These are phyloP conservation scores for Thalassia testudinum DNA, from an alignment of 116 monocot species.

Conservation along the genomic window DNA sequence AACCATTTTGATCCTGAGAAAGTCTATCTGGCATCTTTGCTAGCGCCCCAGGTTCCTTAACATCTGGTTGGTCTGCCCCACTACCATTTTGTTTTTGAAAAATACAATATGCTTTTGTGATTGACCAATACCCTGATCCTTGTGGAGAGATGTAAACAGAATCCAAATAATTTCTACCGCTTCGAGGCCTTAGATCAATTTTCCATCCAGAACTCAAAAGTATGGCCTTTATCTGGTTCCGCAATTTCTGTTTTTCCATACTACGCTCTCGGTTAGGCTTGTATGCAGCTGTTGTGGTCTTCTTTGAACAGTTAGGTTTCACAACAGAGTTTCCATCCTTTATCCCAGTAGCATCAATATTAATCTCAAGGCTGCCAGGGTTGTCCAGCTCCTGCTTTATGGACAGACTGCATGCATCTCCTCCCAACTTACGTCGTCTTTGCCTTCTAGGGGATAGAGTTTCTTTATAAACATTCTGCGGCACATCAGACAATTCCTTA, in stretches of 20 bases:
- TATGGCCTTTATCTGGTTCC: constrained; percentile 34
- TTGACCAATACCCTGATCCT: constrained; percentile 52
- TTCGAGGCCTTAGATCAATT: constrained; percentile 53
- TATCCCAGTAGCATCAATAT: not conserved
- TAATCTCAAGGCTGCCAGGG: not conserved
- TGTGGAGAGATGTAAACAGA: constrained; percentile 49
- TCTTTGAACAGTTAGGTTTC: not conserved
- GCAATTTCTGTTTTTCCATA: constrained; percentile 23
- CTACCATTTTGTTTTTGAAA: constrained; percentile 10
- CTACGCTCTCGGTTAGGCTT: constrained; percentile 1
- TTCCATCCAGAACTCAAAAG: constrained; percentile 60
- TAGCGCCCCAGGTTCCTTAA: not conserved
- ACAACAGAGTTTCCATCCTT: not conserved
- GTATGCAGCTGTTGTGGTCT: not conserved
- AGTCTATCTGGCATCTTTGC: not conserved
- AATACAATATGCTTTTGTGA: constrained; percentile 47
- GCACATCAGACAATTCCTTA: no score
- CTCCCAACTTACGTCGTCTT: no score
- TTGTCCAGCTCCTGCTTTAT: not conserved
- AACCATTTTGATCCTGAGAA: constrained; percentile 1
- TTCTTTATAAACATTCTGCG: no score
- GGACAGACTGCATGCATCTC: not conserved
- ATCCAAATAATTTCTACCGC: constrained; percentile 36
- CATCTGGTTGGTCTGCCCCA: not conserved
- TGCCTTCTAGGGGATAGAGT: not conserved